A percentile compares a stretch with the other conserved stretches of the same genome.
Conservation (phyloP, 495 filamentous ascomycete genomes). For the Talaromyces adpressus region DNA sequence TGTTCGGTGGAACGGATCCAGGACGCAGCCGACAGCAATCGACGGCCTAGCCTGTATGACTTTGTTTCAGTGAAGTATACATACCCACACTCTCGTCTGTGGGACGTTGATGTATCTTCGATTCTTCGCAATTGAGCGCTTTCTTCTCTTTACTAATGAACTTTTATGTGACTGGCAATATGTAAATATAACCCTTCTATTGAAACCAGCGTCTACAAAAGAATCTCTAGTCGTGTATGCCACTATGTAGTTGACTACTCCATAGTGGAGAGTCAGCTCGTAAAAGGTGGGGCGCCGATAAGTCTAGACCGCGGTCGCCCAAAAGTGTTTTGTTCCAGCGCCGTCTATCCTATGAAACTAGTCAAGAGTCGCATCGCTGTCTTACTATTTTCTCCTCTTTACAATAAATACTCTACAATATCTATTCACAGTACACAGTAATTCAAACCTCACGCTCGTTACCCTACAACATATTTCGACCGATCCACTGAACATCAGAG, state of each 20-base stretch:
- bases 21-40: slow-evolving; percentile 6
- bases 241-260: neutral
- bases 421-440: neutral
- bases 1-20: slow-evolving; percentile 50
- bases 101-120: neutral
- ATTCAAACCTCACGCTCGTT: neutral
- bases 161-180: neutral
- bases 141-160: neutral
- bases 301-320: neutral
- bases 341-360: neutral
- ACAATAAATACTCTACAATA: neutral
- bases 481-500: neutral
- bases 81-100: neutral
- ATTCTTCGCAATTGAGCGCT: neutral
- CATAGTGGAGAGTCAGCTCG: neutral
- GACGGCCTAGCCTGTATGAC: neutral
- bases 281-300: neutral
- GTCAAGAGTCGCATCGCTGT: no score
- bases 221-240: no score
- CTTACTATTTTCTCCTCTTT: neutral
- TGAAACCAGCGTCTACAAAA: neutral
- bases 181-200: neutral
- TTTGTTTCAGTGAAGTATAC: neutral
- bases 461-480: neutral
- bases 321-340: neutral